These are phyloP conservation scores for Annulohypoxylon nitens DNA, from an alignment of 495 filamentous ascomycete species.

Conservation along the genomic window DNA sequence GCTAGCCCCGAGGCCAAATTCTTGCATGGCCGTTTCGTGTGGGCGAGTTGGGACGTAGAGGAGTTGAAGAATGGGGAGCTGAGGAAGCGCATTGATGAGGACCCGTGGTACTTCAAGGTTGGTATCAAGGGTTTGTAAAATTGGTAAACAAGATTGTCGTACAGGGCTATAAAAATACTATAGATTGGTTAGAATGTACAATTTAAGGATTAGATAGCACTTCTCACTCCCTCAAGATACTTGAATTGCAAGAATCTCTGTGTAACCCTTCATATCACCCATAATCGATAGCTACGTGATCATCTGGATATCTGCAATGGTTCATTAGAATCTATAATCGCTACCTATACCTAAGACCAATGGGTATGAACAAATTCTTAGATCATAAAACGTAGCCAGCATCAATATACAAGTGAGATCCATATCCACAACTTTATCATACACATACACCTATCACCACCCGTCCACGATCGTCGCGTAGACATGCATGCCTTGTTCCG, in stretches of 20 bases:
- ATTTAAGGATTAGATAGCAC: background rate
- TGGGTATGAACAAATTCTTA: background rate
- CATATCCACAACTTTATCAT: constrained; percentile 43
- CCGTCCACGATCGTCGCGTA: constrained; percentile 70
- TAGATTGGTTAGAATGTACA: background rate
- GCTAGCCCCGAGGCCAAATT: constrained; percentile 64
- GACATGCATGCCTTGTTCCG: constrained; percentile 74
- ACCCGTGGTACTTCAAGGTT: constrained; percentile 49
- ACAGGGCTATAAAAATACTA: background rate
- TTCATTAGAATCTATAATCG: background rate
- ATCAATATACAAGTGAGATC: constrained; percentile 50
- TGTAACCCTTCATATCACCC: too few relatives aligned
- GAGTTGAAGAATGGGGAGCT: constrained; percentile 58
- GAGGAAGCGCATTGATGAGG: constrained; percentile 53
- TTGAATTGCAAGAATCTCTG: background rate
- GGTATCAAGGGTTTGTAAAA: constrained; percentile 45
- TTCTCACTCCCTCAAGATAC: background rate
- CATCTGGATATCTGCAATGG: too few relatives aligned
- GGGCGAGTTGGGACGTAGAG: constrained; percentile 67
- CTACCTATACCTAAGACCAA: background rate
- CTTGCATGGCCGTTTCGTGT: constrained; percentile 64
- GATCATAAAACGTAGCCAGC: background rate
- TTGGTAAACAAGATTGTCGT: background rate
- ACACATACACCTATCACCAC: constrained; percentile 62
- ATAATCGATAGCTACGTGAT: too few relatives aligned